These are phyloP conservation scores for Barnettozyma populi DNA, from an alignment of 805 yeast species.

Conservation along the genomic window DNA sequence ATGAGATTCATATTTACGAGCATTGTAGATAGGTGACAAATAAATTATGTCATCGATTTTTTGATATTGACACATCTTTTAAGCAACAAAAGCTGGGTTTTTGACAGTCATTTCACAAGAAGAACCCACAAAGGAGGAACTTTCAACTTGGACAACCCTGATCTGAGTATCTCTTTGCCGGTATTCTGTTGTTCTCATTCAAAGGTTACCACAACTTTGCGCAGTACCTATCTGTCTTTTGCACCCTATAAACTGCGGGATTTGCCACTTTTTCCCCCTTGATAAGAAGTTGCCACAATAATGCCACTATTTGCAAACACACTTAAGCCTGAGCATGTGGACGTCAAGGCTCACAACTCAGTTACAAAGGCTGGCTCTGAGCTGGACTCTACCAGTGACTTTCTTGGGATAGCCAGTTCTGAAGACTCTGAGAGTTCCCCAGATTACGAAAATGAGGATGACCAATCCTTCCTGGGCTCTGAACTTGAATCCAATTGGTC, in stretches of 20 bases:
- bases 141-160: background rate
- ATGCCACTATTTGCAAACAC: background rate
- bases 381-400: background rate
- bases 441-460: constrained; percentile 1
- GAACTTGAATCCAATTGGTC: constrained; percentile 26
- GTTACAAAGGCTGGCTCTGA: background rate
- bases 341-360: background rate
- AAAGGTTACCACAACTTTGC: background rate
- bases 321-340: background rate
- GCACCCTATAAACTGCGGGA: background rate
- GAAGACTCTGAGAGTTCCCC: constrained; percentile 1
- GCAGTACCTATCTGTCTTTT: background rate
- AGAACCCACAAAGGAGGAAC: background rate
- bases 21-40: background rate
- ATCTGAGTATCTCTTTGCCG: background rate
- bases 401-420: constrained; percentile 1
- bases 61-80: background rate
- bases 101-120: background rate
- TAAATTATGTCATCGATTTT: background rate
- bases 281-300: background rate
- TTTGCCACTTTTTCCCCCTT: background rate
- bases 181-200: background rate
- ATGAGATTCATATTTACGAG: too few relatives aligned
- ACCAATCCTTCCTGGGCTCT: constrained; percentile 12
- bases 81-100: background rate